phyloP scores from a whole-genome alignment of 2,329 filamentous ascomycete species.

The Microsporum canis region DNA sequence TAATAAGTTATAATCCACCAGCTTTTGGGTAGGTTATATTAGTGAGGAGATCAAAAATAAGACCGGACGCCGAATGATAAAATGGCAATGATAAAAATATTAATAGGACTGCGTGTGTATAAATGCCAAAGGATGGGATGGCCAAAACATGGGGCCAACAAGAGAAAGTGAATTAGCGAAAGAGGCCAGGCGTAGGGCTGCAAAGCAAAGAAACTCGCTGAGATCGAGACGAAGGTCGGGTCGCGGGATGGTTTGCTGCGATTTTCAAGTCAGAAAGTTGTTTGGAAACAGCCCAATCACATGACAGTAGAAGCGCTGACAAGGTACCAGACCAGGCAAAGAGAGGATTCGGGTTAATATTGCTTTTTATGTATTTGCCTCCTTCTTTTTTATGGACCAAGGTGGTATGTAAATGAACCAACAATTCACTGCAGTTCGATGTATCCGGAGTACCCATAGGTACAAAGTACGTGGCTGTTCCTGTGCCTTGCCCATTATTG shows the following conservation, averaged over 20 bases:
- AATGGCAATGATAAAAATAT: background rate
- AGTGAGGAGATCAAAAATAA: background rate
- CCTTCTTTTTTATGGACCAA: background rate
- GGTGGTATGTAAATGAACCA: background rate
- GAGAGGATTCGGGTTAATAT: background rate
- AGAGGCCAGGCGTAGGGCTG: background rate
- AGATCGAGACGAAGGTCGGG: background rate
- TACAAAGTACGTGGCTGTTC: background rate
- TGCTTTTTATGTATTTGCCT: background rate
- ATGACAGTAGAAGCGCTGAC: background rate
- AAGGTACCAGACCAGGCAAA: background rate
- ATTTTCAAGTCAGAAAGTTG: background rate
- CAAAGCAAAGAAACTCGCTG: background rate
- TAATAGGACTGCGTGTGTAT: background rate
- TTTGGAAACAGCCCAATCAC: background rate
- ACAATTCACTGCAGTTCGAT: background rate
- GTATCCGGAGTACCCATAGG: background rate
- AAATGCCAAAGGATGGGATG: background rate
- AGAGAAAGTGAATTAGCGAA: conserved; percentile 1
- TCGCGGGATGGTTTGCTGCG: background rate
- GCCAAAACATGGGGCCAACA: background rate
- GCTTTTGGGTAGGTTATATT: background rate
- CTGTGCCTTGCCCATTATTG: background rate
- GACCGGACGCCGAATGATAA: background rate
- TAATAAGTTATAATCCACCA: background rate